Evolutionary conservation across 257 asterid genomes (phyloP).

Genomic region (Solanum rostratum): DNA sequence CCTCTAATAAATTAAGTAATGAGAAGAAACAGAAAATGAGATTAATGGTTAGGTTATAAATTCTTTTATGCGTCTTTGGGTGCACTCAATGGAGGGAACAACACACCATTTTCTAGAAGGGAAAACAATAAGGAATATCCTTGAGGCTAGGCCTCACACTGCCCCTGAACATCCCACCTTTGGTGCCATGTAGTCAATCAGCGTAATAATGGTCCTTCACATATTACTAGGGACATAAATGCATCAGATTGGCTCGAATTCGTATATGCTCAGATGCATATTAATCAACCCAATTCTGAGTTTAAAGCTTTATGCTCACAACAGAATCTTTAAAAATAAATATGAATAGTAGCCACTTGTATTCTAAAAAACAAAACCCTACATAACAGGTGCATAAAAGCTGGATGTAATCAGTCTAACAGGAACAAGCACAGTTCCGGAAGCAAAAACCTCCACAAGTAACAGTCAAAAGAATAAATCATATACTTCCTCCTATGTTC

Average conservation of each 20-base stretch:
- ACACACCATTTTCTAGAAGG: background rate
- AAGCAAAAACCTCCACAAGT: background rate
- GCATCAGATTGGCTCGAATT: background rate
- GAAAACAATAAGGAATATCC: background rate
- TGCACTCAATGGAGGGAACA: background rate
- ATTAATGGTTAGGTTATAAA: background rate
- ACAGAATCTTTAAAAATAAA: background rate
- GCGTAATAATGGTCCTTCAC: background rate
- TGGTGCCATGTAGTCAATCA: background rate
- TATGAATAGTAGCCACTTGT: background rate
- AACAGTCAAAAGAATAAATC: background rate
- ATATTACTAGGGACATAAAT: background rate
- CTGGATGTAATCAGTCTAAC: background rate
- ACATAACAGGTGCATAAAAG: background rate
- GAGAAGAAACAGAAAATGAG: background rate
- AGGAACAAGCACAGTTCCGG: background rate
- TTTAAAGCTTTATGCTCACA: background rate
- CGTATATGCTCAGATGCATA: background rate
- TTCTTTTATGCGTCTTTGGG: background rate
- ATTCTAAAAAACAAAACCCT: background rate
- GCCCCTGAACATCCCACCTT: background rate
- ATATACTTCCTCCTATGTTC: background rate
- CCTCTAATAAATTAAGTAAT: background rate
- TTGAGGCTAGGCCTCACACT: background rate
- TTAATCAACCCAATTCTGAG: background rate